These are phyloP conservation scores for Rhazya stricta DNA, from an alignment of 257 asterid species.

Conservation along the genomic window DNA sequence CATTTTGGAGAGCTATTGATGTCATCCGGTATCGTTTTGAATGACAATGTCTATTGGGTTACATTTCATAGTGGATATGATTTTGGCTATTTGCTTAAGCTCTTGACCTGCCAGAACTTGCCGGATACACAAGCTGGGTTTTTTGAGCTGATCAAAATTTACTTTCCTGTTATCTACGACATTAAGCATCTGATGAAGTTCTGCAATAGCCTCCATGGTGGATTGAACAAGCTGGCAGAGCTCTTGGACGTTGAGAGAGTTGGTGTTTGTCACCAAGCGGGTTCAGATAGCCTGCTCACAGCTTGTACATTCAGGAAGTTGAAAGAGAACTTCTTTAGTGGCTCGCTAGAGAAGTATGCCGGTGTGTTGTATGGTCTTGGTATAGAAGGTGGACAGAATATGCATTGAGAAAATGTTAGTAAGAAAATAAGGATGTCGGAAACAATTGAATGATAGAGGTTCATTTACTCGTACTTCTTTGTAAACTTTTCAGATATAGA, in stretches of 20 bases:
- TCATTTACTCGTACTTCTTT: conserved; percentile 26
- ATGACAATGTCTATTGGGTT: conserved; percentile 61
- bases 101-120: conserved; percentile 59
- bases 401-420: conserved; percentile 22
- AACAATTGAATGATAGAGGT: conserved; percentile 16
- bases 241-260: conserved; percentile 68
- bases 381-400: conserved; percentile 53
- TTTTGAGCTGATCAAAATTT: conserved; percentile 47
- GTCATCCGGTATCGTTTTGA: conserved; percentile 73
- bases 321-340: conserved; percentile 59
- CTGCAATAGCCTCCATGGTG: conserved; percentile 69
- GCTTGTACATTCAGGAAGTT: conserved; percentile 60
- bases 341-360: conserved; percentile 57
- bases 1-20: conserved; percentile 68
- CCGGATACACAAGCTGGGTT: conserved; percentile 56
- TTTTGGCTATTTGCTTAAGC: conserved; percentile 67
- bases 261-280: conserved; percentile 79
- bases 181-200: conserved; percentile 76
- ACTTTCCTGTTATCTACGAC: conserved; percentile 60
- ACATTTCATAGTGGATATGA: conserved; percentile 76
- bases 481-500: conserved; percentile 34
- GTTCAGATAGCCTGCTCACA: conserved; percentile 76
- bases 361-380: conserved; percentile 79
- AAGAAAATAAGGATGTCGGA: conserved; percentile 21
- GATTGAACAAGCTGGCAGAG: conserved; percentile 70